Evolutionary conservation across 176 grass and related monocot genomes (phyloP).

Genomic region (Rhipidocladum racemiflorum): DNA sequence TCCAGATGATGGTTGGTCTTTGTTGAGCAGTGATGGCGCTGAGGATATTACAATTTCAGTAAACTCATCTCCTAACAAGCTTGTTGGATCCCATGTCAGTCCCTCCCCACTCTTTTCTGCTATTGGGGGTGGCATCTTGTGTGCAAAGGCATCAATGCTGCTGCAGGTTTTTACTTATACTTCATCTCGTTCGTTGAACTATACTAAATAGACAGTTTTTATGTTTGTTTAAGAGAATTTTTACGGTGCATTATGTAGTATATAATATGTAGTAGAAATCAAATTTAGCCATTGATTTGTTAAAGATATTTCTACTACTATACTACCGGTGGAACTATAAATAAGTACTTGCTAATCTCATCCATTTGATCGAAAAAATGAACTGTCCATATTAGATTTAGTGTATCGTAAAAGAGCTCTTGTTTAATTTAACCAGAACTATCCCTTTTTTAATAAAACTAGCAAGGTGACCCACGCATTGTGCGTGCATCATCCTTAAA

Average conservation of each 20-base stretch:
- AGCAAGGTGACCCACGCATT: no score
- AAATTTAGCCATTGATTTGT: no score
- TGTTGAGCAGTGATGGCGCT: constrained; percentile 67
- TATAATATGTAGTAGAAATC: no score
- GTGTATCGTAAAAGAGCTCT: no score
- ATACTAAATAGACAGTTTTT: not conserved
- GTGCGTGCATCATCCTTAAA: no score
- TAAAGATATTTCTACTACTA: no score
- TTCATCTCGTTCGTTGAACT: not conserved
- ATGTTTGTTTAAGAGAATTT: no score
- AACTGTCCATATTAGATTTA: no score
- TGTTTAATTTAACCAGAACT: not conserved
- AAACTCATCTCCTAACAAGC: constrained; percentile 77
- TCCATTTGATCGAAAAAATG: no score
- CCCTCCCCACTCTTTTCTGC: constrained; percentile 59
- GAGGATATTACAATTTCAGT: constrained; percentile 86
- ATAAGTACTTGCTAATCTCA: no score
- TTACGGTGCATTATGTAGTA: no score
- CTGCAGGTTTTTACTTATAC: constrained; percentile 54
- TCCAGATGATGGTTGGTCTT: constrained; percentile 87
- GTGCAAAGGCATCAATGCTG: constrained; percentile 97
- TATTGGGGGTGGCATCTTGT: constrained; percentile 72
- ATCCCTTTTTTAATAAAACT: not conserved
- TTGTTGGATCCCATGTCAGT: constrained; percentile 57
- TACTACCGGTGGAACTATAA: no score